Base-by-base conservation (phyloP, 2,329 filamentous ascomycete genomes). In the Whalleya microplaca region DNA sequence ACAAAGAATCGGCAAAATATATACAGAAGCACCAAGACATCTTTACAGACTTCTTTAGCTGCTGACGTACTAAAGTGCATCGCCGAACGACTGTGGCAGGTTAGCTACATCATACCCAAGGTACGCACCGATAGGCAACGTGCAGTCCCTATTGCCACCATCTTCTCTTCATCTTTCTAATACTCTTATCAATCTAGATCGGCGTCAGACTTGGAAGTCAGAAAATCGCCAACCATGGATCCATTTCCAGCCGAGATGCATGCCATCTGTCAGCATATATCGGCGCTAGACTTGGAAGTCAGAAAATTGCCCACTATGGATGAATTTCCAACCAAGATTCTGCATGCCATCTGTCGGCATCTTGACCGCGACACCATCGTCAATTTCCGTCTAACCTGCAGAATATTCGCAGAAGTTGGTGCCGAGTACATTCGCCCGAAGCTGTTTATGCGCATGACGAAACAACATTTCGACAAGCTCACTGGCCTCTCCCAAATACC, bases 301-400 rank as follows among this genome's bases (percentile, higher is more conserved):
- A 4, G 9, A 27, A 4, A 27, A 27, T 27, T 27, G 23, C 12
- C 20, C 21, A 50, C 16, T 21, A 53, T 57, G 55, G 12, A 49
- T 5, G 27, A 19, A 4, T 32, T 57, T 18, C 23, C 55, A 21
- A 10, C 19, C 6, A 48, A 55, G 40, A 21, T 41, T 8, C 2
- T 51, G 19, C 37, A 10, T 21, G 14, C n/a, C 3, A 48, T 55
- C 40, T 47, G 48, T 44, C 47, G 37, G 2, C 29, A 37, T 19
- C 23, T 55, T 8, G 2, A 20, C 12, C 10, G 10, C 9, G 2
- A 43, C 5, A 37, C 47, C 12, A 10, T 51, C 23, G n/a, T 19
- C 19, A 19, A 41, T 18, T 55, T 55, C 18, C 53, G 53, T n/a
- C 48, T 55, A 23, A 41, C 29, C 10, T 51, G 43, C 19, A 51